Conservation (phyloP, 164 flowering plant species). For the Vitis amurensis region DNA sequence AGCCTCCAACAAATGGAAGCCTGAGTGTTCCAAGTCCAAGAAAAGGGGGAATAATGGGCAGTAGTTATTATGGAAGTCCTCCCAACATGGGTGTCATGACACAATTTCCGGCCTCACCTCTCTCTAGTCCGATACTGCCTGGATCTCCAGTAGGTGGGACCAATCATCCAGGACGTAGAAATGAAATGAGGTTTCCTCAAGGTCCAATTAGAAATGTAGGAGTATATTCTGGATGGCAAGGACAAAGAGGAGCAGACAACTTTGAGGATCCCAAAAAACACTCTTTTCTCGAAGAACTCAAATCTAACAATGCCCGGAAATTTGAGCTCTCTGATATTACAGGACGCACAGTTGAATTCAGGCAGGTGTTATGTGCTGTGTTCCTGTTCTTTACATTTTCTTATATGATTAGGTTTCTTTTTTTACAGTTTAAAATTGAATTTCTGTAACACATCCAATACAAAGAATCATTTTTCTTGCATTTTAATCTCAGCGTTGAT, state of each 20-base stretch:
- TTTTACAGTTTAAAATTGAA: background rate
- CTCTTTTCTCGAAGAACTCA: constrained; percentile 81
- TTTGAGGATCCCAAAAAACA: constrained; percentile 49
- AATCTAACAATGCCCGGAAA: constrained; percentile 54
- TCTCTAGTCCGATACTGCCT: constrained; percentile 63
- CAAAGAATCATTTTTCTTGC: constrained; percentile 1
- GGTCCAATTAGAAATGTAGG: constrained; percentile 47
- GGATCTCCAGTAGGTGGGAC: constrained; percentile 56
- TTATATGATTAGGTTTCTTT: background rate
- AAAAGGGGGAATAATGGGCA: constrained; percentile 37
- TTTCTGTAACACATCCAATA: background rate
- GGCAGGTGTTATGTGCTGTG: constrained; percentile 36
- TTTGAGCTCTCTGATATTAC: constrained; percentile 79
- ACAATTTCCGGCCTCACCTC: constrained; percentile 62
- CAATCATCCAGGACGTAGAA: constrained; percentile 41
- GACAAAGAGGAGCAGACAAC: constrained; percentile 49
- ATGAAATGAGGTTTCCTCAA: constrained; percentile 51
- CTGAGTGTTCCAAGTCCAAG: constrained; percentile 32
- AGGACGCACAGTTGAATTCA: constrained; percentile 84
- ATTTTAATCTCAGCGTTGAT: constrained; percentile 58
- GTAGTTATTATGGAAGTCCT: constrained; percentile 52
- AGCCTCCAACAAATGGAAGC: constrained; percentile 32
- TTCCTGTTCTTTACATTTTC: constrained; percentile 4
- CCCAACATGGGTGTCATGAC: constrained; percentile 49
- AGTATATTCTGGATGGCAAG: constrained; percentile 61